These are phyloP conservation scores for Posidonia oceanica DNA, from an alignment of 116 monocot genomes.

Conservation along the genomic window DNA sequence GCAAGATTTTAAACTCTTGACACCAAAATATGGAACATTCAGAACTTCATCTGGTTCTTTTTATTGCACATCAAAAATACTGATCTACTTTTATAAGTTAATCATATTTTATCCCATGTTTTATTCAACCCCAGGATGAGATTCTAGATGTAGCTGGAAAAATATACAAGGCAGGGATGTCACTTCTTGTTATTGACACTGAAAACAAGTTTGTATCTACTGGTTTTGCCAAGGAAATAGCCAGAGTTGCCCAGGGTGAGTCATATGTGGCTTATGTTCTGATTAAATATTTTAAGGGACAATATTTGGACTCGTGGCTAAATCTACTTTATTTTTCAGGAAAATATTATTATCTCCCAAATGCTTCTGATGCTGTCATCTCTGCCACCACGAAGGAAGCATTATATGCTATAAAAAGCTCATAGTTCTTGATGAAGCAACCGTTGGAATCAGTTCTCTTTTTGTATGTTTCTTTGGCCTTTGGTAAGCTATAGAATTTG, in stretches of 20 bases:
- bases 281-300: background rate
- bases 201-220: constrained; percentile 99
- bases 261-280: background rate
- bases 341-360: constrained; percentile 97
- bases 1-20: too few relatives aligned
- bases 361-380: constrained; percentile 97
- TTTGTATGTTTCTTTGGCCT: too few relatives aligned
- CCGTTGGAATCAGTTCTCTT: too few relatives aligned
- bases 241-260: constrained; percentile 89
- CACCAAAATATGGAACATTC: too few relatives aligned
- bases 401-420: constrained; percentile 59
- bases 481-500: too few relatives aligned
- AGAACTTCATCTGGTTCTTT: too few relatives aligned
- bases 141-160: constrained; percentile 93
- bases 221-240: constrained; percentile 97
- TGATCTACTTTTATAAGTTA: too few relatives aligned
- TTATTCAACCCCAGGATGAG: constrained; percentile 51
- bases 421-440: constrained; percentile 12
- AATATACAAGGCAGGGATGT: constrained; percentile 96
- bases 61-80: too few relatives aligned
- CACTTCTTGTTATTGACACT: constrained; percentile 94
- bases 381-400: constrained; percentile 87
- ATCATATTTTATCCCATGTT: background rate
- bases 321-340: constrained; percentile 29
- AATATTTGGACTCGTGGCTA: background rate